Base-by-base conservation (phyloP, 352 stramenopile species). In the Globisporangium yorkense region DNA sequence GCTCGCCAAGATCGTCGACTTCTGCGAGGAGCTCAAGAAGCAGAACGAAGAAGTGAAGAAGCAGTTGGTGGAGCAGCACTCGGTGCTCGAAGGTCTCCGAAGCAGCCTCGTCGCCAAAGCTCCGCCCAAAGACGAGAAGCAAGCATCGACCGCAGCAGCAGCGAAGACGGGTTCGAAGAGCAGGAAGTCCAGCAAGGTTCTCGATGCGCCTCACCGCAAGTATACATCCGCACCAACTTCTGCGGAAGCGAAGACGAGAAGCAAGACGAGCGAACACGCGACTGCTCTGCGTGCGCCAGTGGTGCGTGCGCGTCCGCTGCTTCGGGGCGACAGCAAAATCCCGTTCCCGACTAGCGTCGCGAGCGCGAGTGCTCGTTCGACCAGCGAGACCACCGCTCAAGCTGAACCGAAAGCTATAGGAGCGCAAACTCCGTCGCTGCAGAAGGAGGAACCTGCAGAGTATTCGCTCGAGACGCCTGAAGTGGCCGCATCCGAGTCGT, bases 1-100 rank as follows among this genome's bases (percentile, higher is more conserved):
- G 13, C 57, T 84, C 10, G 57, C 69, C 0, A 82, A 76, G 55
- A 72, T 86, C n/a, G 67, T 77, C n/a, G 65, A 75, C 39, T 71
- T 84, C 41, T 84, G 74, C 35, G 65, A 84, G 46, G 76, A 77
- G 6, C 71, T 86, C 41, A 80, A 80, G 57, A 68, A 67, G 7
- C 73, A 86, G 45, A 84, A 86, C 49, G 73, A 86, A 51, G 76
- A 84, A 31, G 68, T 84, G 2, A 81, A 82, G 62, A 56, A 65
- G 55, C 76, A 82, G 33, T 47, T 86, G 10, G 45, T 56, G 3
- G 66, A 78, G n/a, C 76, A 86, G 54, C 62, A 80, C 29, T 62
- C 64, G 0, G 71, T 82, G 8, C 65, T 86, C 24, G 56, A 59
- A 37, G 77, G 62, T 48, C 49, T 86, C 18, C 40, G 20, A 2